Conservation (phyloP, 228 moss, liverwort and hornwort species). For the Sphagnum fallax region DNA sequence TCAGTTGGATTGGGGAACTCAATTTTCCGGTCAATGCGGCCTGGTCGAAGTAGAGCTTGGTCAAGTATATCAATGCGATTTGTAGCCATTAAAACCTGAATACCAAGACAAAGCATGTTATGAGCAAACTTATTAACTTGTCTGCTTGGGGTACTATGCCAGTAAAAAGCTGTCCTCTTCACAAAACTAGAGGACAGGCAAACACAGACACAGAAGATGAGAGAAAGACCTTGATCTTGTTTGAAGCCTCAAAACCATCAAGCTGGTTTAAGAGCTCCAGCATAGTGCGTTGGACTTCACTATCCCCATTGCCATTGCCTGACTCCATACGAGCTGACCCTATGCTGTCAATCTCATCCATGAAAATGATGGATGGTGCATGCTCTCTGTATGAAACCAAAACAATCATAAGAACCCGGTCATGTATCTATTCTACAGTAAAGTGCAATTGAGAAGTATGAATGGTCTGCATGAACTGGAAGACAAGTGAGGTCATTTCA, state of each 20-base stretch:
- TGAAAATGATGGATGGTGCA: conserved; percentile 95
- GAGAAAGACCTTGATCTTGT: conserved; percentile 80
- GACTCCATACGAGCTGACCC: conserved; percentile 99
- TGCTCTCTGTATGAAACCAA: conserved; percentile 58
- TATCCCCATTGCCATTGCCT: conserved; percentile 98
- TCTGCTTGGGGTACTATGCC: neutral
- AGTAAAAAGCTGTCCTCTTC: neutral
- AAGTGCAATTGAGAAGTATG: too few relatives aligned
- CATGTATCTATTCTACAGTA: too few relatives aligned
- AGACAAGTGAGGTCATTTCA: too few relatives aligned
- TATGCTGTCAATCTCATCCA: conserved; percentile 99
- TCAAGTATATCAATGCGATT: conserved; percentile 98
- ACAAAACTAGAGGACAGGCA: neutral
- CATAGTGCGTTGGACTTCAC: conserved; percentile 99
- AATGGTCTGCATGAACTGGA: too few relatives aligned
- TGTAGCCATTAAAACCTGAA: conserved; percentile 95
- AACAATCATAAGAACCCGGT: neutral
- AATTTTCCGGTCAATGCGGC: conserved; percentile 93
- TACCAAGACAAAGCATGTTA: neutral
- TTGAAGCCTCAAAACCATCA: conserved; percentile 98
- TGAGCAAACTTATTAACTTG: neutral
- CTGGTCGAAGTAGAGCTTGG: conserved; percentile 88
- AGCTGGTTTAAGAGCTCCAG: conserved; percentile 94
- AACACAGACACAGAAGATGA: conserved; percentile 2
- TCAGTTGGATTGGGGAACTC: conserved; percentile 97